phyloP scores from a whole-genome alignment of 805 yeast genomes.

The Pichia heedii region DNA sequence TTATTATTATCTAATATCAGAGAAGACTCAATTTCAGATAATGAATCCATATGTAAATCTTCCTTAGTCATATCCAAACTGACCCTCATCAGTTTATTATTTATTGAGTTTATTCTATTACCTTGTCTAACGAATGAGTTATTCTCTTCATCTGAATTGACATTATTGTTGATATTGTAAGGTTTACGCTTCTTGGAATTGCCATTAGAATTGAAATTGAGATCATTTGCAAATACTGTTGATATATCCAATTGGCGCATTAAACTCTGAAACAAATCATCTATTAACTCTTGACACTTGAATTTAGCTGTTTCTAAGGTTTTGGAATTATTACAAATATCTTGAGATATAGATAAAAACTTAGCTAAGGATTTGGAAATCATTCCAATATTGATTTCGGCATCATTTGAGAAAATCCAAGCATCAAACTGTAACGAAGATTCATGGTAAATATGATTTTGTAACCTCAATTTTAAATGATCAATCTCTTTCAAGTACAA shows the following conservation, averaged over 20 bases:
- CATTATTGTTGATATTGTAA: background rate
- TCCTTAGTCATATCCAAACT: constrained; percentile 2
- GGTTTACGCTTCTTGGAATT: background rate
- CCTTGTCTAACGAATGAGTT: constrained; percentile 6
- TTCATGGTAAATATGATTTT: constrained; percentile 45
- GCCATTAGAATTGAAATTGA: background rate
- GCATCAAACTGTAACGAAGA: constrained; percentile 51
- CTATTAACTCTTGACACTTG: constrained; percentile 2
- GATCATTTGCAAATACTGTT: too few relatives aligned
- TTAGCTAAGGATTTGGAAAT: constrained; percentile 5
- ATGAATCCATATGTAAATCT: constrained; percentile 1
- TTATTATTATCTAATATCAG: constrained; percentile 5
- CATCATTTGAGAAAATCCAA: constrained; percentile 6
- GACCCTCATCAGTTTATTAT: constrained; percentile 12
- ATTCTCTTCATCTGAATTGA: background rate
- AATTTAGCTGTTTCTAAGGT: constrained; percentile 6
- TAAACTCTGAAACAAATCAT: constrained; percentile 4
- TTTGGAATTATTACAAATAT: constrained; percentile 1
- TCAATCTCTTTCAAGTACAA: constrained; percentile 34
- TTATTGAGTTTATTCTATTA: constrained; percentile 11
- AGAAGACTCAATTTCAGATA: constrained; percentile 8
- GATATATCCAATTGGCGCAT: background rate
- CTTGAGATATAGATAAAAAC: constrained; percentile 2
- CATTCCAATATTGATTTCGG: background rate
- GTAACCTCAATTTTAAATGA: constrained; percentile 38